These are phyloP conservation scores for Lophiostoma macrostomum DNA, from an alignment of 495 filamentous ascomycete genomes.

Conservation along the genomic window DNA sequence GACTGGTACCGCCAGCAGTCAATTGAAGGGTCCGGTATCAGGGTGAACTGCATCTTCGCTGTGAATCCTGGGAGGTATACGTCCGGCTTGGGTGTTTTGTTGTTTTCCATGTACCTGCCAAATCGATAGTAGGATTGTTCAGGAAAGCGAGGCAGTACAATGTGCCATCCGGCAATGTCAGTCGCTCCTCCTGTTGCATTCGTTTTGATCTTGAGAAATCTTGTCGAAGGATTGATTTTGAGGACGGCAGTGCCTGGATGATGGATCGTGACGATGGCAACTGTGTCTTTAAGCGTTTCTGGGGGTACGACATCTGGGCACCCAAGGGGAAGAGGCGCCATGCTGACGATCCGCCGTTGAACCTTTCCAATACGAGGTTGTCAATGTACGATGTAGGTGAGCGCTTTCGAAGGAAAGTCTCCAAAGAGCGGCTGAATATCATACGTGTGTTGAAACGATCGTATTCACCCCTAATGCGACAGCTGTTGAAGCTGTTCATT, in stretches of 20 bases:
- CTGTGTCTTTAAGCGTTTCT: neutral
- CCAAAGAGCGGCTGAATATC: too few species aligned
- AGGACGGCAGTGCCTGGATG: neutral
- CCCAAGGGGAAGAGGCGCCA: neutral
- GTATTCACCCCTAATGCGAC: too few species aligned
- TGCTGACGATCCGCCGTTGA: too few species aligned
- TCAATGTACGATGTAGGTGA: too few species aligned
- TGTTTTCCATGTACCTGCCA: neutral
- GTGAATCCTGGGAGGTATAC: neutral
- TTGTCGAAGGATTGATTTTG: neutral
- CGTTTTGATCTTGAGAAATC: neutral
- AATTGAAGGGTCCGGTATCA: neutral
- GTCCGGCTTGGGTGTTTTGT: neutral
- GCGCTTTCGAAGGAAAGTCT: too few species aligned
- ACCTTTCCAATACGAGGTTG: too few species aligned
- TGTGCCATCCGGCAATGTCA: neutral
- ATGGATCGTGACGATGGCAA: neutral
- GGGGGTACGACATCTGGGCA: neutral
- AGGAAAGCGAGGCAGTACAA: neutral
- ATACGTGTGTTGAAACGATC: too few species aligned
- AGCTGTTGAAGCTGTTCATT: too few species aligned
- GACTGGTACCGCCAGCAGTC: neutral
- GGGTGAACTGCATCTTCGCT: constrained; percentile 4
- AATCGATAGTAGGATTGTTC: neutral
- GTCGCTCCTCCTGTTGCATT: too few species aligned